Conservation (phyloP, 1,284 basidiomycete species). For the Irpex sp. region DNA sequence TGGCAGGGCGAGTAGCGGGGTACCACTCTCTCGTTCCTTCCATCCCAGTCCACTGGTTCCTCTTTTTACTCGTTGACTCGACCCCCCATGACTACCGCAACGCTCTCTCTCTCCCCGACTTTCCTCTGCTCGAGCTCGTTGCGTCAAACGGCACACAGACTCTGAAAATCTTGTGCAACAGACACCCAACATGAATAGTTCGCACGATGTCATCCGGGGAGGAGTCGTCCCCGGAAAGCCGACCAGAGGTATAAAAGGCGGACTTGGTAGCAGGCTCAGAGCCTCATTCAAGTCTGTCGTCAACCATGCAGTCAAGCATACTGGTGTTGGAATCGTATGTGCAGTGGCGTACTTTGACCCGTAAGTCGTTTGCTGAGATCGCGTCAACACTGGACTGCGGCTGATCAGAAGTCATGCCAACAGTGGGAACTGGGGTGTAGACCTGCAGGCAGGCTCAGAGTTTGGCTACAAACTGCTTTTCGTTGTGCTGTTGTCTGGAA, state of each 20-base stretch:
- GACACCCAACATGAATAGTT: neutral
- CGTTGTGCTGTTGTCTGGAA: conserved; percentile 77
- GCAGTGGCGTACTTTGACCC: conserved; percentile 56
- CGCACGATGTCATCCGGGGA: neutral
- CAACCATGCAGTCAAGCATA: conserved; percentile 40
- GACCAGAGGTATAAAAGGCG: neutral
- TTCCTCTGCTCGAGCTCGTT: conserved; percentile 5
- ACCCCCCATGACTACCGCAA: conserved; percentile 5
- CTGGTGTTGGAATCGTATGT: conserved; percentile 47
- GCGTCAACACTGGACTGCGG: neutral
- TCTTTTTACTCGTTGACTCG: conserved; percentile 5
- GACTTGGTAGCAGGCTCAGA: neutral
- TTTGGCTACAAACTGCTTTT: conserved; percentile 87
- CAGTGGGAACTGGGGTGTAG: conserved; percentile 76
- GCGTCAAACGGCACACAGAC: neutral
- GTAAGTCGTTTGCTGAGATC: conserved; percentile 27
- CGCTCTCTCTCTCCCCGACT: neutral
- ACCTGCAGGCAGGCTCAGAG: conserved; percentile 69
- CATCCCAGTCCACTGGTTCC: conserved; percentile 13
- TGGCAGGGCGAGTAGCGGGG: neutral
- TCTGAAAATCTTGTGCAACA: conserved; percentile 3
- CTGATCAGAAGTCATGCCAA: neutral
- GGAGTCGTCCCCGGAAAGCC: neutral
- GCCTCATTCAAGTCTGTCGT: conserved; percentile 18
- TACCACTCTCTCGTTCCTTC: conserved; percentile 15